phyloP scores from a whole-genome alignment of 1,284 basidiomycete species.

The Sphaerobolus stellatus region DNA sequence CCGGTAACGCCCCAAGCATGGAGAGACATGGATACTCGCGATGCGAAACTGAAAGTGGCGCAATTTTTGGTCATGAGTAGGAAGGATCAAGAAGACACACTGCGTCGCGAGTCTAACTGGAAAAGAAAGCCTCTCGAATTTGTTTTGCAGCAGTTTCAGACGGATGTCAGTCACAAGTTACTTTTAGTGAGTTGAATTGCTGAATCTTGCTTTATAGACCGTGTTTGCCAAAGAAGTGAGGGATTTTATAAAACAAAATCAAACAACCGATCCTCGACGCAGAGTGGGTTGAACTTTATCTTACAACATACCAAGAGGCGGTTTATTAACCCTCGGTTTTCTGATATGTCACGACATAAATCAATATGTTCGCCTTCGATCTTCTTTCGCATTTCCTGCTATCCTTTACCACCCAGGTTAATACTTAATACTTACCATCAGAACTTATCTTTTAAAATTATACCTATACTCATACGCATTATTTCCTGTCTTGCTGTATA shows the following conservation, averaged over 20 bases:
- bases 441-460: too few species aligned
- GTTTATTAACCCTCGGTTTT: too few species aligned
- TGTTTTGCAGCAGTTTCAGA: constrained; percentile 40
- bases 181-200: background rate
- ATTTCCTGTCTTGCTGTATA: too few species aligned
- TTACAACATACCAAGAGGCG: too few species aligned
- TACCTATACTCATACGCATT: too few species aligned
- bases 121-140: constrained; percentile 34
- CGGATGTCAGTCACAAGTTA: constrained; percentile 38
- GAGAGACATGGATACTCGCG: constrained; percentile 38
- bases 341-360: too few species aligned
- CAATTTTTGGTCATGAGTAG: constrained; percentile 45
- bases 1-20: constrained; percentile 50
- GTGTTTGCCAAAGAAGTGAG: constrained; percentile 16
- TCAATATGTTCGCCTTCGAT: too few species aligned
- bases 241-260: constrained; percentile 11
- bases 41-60: constrained; percentile 51
- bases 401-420: too few species aligned
- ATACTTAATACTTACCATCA: too few species aligned
- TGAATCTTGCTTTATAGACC: constrained; percentile 8
- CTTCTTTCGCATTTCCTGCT: too few species aligned
- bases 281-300: too few species aligned
- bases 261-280: constrained; percentile 16
- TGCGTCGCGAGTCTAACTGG: constrained; percentile 50
- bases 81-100: constrained; percentile 46